These are phyloP conservation scores for Malassezia restricta DNA, from an alignment of 1,284 basidiomycete species.

Conservation along the genomic window DNA sequence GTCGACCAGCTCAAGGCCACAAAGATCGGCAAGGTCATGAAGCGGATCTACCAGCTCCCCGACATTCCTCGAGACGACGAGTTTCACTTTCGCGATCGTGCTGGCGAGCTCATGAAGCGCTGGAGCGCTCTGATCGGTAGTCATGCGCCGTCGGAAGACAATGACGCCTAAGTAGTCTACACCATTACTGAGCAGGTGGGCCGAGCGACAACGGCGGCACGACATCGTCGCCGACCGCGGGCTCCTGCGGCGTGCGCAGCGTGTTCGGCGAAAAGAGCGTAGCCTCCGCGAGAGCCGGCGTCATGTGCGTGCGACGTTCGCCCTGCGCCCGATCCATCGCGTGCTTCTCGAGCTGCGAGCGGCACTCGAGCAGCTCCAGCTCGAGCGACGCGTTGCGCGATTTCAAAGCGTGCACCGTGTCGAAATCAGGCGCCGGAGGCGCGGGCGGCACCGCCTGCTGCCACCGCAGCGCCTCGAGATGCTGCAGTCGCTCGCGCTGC, in stretches of 20 bases:
- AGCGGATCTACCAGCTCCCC: conserved; percentile 66
- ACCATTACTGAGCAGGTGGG: neutral
- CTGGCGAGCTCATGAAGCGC: conserved; percentile 49
- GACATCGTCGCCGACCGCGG: neutral
- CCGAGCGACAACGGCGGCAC: conserved; percentile 13
- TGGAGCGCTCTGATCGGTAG: conserved; percentile 26
- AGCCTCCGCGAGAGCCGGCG: neutral
- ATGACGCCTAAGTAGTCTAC: neutral
- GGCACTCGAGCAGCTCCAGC: conserved; percentile 3
- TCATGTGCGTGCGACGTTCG: neutral
- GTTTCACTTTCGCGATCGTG: conserved; percentile 70
- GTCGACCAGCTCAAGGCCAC: conserved; percentile 71
- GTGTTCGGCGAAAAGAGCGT: conserved; percentile 10
- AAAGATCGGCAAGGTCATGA: conserved; percentile 97
- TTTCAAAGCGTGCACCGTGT: neutral
- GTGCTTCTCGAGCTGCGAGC: neutral
- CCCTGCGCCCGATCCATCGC: neutral
- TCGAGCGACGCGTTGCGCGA: conserved; percentile 8
- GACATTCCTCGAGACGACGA: conserved; percentile 68
- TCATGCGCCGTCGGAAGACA: neutral
- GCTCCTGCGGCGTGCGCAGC: conserved; percentile 2
- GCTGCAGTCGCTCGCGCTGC: neutral
- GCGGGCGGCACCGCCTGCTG: neutral
- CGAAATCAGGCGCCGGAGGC: neutral
- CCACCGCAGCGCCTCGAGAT: conserved; percentile 5